Percentiles rank a stretch among this genome's conserved stretches.
Evolutionary conservation across 371 early-diverging fungal species (phyloP).

Genomic region (Rhizopus sp.): DNA sequence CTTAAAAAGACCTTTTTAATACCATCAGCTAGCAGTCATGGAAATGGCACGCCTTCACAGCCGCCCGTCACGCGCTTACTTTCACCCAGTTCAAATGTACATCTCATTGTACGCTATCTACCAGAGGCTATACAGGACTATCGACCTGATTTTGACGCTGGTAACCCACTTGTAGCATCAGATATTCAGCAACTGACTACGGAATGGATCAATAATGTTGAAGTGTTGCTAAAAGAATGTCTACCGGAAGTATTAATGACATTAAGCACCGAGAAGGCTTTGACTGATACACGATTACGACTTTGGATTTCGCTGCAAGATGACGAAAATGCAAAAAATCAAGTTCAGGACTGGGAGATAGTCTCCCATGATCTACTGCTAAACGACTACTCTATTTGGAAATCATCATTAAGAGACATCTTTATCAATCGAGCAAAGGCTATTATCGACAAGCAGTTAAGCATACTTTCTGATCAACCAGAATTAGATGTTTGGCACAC

Average conservation of each 20-base stretch:
- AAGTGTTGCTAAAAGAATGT: conserved; percentile 22
- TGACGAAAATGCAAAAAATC: conserved; percentile 30
- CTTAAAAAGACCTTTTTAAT: conserved; percentile 37
- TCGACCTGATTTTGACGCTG: conserved; percentile 44
- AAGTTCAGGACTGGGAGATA: conserved; percentile 17
- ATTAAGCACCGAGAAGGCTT: conserved; percentile 31
- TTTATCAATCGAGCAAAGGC: conserved; percentile 40
- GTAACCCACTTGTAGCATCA: conserved; percentile 17
- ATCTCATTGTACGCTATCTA: conserved; percentile 57
- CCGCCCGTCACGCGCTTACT: conserved; percentile 55
- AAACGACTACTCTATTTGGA: conserved; percentile 42
- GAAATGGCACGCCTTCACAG: conserved; percentile 21
- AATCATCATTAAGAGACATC: conserved; percentile 33
- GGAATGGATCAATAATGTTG: conserved; percentile 40
- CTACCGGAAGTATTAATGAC: conserved; percentile 33
- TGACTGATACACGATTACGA: conserved; percentile 36
- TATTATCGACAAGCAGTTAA: conserved; percentile 33
- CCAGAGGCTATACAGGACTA: conserved; percentile 56
- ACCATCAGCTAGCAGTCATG: conserved; percentile 19
- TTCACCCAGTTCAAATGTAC: conserved; percentile 60
- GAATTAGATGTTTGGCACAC: conserved; percentile 32
- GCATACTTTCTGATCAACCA: conserved; percentile 40
- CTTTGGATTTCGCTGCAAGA: conserved; percentile 39
- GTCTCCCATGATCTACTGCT: conserved; percentile 25
- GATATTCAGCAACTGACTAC: conserved; percentile 26